phyloP scores from a whole-genome alignment of 176 grass and related monocot species.

The Avena insularis region DNA sequence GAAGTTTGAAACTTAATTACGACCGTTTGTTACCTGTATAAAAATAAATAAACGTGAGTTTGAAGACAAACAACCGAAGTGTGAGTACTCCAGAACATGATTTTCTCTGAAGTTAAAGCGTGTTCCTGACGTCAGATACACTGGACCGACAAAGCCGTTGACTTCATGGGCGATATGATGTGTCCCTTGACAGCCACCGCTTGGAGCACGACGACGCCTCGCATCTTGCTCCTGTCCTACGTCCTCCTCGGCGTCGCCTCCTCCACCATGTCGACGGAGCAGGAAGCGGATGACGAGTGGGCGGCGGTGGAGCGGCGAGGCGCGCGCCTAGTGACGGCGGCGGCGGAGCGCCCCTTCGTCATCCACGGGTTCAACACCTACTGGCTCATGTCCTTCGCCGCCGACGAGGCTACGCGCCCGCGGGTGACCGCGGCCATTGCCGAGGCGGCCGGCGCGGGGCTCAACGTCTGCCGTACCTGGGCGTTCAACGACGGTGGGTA shows the following conservation, averaged over 20 bases:
- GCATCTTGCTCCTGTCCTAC: slow-evolving; percentile 11
- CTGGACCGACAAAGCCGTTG: neutral
- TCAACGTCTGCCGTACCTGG: slow-evolving; percentile 90
- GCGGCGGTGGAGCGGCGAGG: slow-evolving; percentile 56
- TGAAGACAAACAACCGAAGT: too few relatives aligned
- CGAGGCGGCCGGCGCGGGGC: slow-evolving; percentile 51
- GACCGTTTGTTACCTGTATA: too few relatives aligned
- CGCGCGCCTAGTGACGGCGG: slow-evolving; percentile 47
- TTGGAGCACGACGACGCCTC: neutral
- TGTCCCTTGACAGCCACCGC: neutral
- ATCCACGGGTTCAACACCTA: slow-evolving; percentile 87
- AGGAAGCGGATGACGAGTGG: slow-evolving; percentile 44
- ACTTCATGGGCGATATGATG: neutral
- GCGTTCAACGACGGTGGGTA: slow-evolving; percentile 78
- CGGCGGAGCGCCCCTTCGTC: slow-evolving; percentile 55
- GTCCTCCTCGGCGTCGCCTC: slow-evolving; percentile 29
- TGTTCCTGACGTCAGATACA: too few relatives aligned
- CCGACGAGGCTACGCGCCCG: slow-evolving; percentile 50
- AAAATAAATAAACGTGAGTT: too few relatives aligned
- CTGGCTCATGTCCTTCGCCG: slow-evolving; percentile 86
- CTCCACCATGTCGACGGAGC: slow-evolving; percentile 16
- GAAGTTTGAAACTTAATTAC: too few relatives aligned
- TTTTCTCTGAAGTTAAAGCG: too few relatives aligned
- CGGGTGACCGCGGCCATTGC: slow-evolving; percentile 52
- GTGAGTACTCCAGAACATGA: too few relatives aligned